phyloP scores from a whole-genome alignment of 2,329 filamentous ascomycete species.

The Cordyceps javanica region DNA sequence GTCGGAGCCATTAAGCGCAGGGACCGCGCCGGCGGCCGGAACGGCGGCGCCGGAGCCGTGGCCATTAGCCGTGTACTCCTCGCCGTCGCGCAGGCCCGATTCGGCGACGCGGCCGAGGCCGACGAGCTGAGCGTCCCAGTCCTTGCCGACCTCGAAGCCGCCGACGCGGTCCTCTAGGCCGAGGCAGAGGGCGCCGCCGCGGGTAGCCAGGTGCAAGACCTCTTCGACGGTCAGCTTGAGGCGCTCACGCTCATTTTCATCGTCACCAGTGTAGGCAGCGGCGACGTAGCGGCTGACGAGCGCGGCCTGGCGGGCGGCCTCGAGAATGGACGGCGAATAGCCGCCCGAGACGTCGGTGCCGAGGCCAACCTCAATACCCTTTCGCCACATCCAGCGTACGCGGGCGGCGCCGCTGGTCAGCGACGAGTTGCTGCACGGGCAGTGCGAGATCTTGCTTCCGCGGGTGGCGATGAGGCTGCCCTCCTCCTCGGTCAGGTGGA shows the following conservation, averaged over 20 bases:
- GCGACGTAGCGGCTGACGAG: slow-evolving; percentile 70
- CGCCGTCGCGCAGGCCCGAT: slow-evolving; percentile 28
- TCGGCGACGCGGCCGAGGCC: slow-evolving; percentile 48
- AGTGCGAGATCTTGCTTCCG: slow-evolving; percentile 69
- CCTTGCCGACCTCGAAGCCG: slow-evolving; percentile 77
- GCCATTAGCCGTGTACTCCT: slow-evolving; percentile 13
- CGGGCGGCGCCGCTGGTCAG: slow-evolving; percentile 73
- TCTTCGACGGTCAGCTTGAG: slow-evolving; percentile 78
- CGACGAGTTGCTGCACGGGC: slow-evolving; percentile 78
- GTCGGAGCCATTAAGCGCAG: slow-evolving; percentile 23
- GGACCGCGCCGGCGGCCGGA: slow-evolving; percentile 13
- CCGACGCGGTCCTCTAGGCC: slow-evolving; percentile 68
- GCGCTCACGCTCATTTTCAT: slow-evolving; percentile 33
- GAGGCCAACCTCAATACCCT: slow-evolving; percentile 72
- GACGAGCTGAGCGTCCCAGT: slow-evolving; percentile 87
- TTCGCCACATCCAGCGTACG: slow-evolving; percentile 67
- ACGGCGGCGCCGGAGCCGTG: neutral
- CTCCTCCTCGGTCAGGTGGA: slow-evolving; percentile 68
- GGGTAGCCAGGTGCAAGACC: slow-evolving; percentile 76
- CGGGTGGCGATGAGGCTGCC: slow-evolving; percentile 54
- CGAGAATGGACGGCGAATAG: slow-evolving; percentile 73
- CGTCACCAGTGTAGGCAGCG: slow-evolving; percentile 33
- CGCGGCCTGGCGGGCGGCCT: slow-evolving; percentile 74
- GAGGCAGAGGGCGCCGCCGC: slow-evolving; percentile 79
- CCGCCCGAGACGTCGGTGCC: slow-evolving; percentile 91